phyloP scores from a whole-genome alignment of 345 rosid genomes.

The Hibiscus mutabilis region DNA sequence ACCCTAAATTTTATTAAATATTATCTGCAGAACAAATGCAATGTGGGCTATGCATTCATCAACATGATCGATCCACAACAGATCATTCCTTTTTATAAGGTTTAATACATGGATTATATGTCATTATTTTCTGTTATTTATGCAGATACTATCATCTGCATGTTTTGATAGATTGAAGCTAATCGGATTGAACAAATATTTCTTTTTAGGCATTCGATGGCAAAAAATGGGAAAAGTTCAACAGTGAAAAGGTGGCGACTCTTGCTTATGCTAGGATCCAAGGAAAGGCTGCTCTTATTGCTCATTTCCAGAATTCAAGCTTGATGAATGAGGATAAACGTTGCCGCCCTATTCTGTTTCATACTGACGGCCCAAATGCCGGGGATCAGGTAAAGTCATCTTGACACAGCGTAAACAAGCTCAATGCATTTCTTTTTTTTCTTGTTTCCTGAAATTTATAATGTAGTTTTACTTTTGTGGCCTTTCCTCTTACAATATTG shows the following conservation, averaged over 20 bases:
- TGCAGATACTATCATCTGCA: neutral
- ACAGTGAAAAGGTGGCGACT: constrained; percentile 83
- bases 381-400: constrained; percentile 60
- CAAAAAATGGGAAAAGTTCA: constrained; percentile 88
- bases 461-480: neutral
- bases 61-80: constrained; percentile 73
- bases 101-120: constrained; percentile 14
- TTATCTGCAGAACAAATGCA: constrained; percentile 73
- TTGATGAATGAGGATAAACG: constrained; percentile 93
- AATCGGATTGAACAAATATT: neutral
- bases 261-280: constrained; percentile 88
- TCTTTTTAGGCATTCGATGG: constrained; percentile 71
- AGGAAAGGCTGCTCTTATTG: constrained; percentile 78
- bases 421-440: neutral
- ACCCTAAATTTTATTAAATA: constrained; percentile 3
- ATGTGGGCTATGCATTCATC: constrained; percentile 90
- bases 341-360: constrained; percentile 83
- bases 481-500: neutral
- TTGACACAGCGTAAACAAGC: constrained; percentile 1
- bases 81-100: constrained; percentile 71
- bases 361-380: constrained; percentile 83
- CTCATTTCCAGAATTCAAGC: constrained; percentile 92
- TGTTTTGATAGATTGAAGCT: neutral
- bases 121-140: neutral
- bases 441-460: neutral